phyloP scores from a whole-genome alignment of 345 rosid species.

The Camelina sativa region DNA sequence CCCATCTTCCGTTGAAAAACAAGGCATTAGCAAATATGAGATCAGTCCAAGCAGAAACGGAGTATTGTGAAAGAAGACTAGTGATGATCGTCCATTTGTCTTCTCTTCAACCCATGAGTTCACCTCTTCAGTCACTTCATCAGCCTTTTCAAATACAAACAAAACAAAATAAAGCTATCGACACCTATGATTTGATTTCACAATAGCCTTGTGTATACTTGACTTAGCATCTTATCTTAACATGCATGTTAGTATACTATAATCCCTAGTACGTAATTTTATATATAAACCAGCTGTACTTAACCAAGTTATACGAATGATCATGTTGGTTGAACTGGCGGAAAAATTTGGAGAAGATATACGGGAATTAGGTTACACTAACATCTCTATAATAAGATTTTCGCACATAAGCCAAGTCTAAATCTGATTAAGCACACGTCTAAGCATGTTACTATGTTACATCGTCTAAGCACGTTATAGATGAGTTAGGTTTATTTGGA shows the following conservation, averaged over 20 bases:
- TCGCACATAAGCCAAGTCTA: not conserved
- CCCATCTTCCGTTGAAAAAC: slow-evolving; percentile 37
- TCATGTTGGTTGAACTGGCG: not conserved
- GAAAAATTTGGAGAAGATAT: not conserved
- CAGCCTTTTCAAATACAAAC: slow-evolving; percentile 49
- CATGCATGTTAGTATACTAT: not conserved
- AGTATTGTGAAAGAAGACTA: slow-evolving; percentile 6
- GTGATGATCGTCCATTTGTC: slow-evolving; percentile 40
- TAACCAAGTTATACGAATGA: not conserved
- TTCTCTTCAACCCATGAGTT: slow-evolving; percentile 65
- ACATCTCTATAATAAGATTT: not conserved
- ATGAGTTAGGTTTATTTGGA: not conserved
- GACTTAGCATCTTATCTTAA: too few relatives aligned
- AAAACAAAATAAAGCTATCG: not conserved
- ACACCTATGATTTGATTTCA: not conserved
- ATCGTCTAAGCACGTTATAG: not conserved
- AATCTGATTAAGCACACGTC: not conserved
- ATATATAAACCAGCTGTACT: too few relatives aligned
- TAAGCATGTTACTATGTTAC: too few relatives aligned
- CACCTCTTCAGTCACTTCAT: slow-evolving; percentile 57
- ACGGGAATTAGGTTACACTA: not conserved
- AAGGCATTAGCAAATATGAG: slow-evolving; percentile 31
- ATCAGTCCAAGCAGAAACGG: slow-evolving; percentile 15
- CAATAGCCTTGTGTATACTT: not conserved
- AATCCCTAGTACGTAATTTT: not conserved